Percentiles rank a stretch among this genome's conserved stretches.
Evolutionary conservation across 768 basidiomycete species (phyloP).

Genomic region (Imleria badia): DNA sequence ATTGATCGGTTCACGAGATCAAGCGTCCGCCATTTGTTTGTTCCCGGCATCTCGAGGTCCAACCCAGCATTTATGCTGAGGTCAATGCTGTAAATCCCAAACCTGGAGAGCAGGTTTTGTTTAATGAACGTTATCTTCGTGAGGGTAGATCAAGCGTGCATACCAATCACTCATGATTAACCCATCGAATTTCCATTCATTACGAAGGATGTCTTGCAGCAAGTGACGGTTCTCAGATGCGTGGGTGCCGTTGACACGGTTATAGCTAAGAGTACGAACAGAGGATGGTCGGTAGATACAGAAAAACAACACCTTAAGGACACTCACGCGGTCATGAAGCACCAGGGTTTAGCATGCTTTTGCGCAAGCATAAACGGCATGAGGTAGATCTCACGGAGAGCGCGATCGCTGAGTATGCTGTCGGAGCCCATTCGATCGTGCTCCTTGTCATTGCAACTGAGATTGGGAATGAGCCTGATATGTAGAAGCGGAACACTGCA

Average conservation of each 20-base stretch:
- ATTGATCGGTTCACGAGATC: slow-evolving; percentile 64
- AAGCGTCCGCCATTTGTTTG: slow-evolving; percentile 73
- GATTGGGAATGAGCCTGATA: neutral
- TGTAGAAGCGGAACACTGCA: neutral
- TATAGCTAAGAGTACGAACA: slow-evolving; percentile 44
- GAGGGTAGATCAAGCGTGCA: neutral
- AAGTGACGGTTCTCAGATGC: slow-evolving; percentile 63
- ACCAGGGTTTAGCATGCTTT: slow-evolving; percentile 51
- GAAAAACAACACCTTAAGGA: neutral
- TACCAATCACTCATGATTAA: slow-evolving; percentile 85
- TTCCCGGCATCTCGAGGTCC: slow-evolving; percentile 79
- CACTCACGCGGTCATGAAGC: slow-evolving; percentile 61
- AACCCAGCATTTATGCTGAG: slow-evolving; percentile 70
- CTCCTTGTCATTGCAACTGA: slow-evolving; percentile 78
- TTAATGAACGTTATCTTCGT: neutral
- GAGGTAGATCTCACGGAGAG: slow-evolving; percentile 58
- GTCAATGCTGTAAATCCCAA: slow-evolving; percentile 68
- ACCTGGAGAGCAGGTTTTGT: slow-evolving; percentile 40
- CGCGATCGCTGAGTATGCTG: slow-evolving; percentile 47
- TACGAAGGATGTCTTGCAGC: slow-evolving; percentile 59
- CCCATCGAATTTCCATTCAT: slow-evolving; percentile 73
- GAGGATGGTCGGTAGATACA: neutral
- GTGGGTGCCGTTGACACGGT: slow-evolving; percentile 76
- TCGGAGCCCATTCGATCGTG: slow-evolving; percentile 68
- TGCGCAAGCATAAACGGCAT: slow-evolving; percentile 60